Conservation (phyloP, 177 flowering plant species). For the Vitis hybrid region DNA sequence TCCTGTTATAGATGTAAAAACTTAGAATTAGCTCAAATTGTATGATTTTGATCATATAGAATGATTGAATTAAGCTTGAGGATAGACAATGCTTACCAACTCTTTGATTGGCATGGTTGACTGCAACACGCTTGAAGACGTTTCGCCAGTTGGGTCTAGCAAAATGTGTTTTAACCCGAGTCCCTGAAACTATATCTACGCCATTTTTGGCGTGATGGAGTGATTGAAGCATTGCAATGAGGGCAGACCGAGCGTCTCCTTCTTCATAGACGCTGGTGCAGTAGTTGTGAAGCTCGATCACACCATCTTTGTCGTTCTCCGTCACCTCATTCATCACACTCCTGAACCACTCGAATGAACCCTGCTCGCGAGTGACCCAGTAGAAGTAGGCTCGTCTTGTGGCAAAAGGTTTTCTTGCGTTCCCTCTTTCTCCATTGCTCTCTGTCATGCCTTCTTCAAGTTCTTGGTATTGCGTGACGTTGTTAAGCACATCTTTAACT, state of each 20-base stretch:
- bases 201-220: slow-evolving; percentile 61
- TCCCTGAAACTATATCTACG: slow-evolving; percentile 59
- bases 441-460: slow-evolving; percentile 26
- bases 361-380: slow-evolving; percentile 66
- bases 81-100: slow-evolving; percentile 40
- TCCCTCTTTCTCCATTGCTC: background rate
- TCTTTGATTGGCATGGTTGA: slow-evolving; percentile 38
- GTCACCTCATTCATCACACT: slow-evolving; percentile 59
- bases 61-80: too few relatives aligned
- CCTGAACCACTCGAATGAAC: slow-evolving; percentile 64
- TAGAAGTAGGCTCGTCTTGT: slow-evolving; percentile 53
- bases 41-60: too few relatives aligned
- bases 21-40: too few relatives aligned
- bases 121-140: slow-evolving; percentile 52
- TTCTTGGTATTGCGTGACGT: slow-evolving; percentile 37
- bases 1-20: slow-evolving; percentile 22
- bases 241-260: slow-evolving; percentile 64
- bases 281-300: slow-evolving; percentile 62
- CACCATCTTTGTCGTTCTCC: slow-evolving; percentile 33
- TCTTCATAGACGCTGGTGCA: slow-evolving; percentile 68
- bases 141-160: slow-evolving; percentile 65
- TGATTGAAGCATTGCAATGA: slow-evolving; percentile 60
- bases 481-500: slow-evolving; percentile 48
- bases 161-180: slow-evolving; percentile 55
- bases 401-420: slow-evolving; percentile 14